These are phyloP conservation scores for Arachis hypogaea DNA, from an alignment of 306 rosid species.

Conservation along the genomic window DNA sequence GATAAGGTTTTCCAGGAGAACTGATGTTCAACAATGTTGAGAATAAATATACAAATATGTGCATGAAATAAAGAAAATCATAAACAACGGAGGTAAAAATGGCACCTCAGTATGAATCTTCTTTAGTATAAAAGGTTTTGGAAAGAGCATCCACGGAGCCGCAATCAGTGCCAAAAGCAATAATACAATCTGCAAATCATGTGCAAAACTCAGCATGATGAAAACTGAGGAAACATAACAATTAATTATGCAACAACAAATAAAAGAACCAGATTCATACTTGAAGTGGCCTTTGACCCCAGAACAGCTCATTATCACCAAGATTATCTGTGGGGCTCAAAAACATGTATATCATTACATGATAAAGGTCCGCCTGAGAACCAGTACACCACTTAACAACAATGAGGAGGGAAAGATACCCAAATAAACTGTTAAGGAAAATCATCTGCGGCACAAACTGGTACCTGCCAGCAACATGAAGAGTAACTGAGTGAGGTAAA, in stretches of 20 bases:
- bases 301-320: conserved; percentile 92
- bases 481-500: conserved; percentile 30
- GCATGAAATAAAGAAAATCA: conserved; percentile 29
- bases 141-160: conserved; percentile 99
- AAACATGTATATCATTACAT: conserved; percentile 99
- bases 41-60: conserved; percentile 22
- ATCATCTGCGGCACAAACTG: conserved; percentile 97
- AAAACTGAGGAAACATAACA: conserved; percentile 22
- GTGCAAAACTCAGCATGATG: conserved; percentile 42
- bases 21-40: conserved; percentile 14
- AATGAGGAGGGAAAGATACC: conserved; percentile 97
- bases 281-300: conserved; percentile 99
- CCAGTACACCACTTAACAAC: conserved; percentile 97
- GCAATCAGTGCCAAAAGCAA: conserved; percentile 90
- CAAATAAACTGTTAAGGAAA: conserved; percentile 96
- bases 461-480: conserved; percentile 64
- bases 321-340: conserved; percentile 91
- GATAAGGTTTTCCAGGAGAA: conserved; percentile 28
- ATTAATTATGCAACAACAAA: conserved; percentile 19
- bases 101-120: conserved; percentile 86
- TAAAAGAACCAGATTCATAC: conserved; percentile 51
- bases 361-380: conserved; percentile 98
- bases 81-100: conserved; percentile 34
- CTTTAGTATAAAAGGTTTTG: conserved; percentile 93
- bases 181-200: conserved; percentile 77